Evolutionary conservation across 495 filamentous ascomycete species (phyloP).

Genomic region (Neurospora sp.): DNA sequence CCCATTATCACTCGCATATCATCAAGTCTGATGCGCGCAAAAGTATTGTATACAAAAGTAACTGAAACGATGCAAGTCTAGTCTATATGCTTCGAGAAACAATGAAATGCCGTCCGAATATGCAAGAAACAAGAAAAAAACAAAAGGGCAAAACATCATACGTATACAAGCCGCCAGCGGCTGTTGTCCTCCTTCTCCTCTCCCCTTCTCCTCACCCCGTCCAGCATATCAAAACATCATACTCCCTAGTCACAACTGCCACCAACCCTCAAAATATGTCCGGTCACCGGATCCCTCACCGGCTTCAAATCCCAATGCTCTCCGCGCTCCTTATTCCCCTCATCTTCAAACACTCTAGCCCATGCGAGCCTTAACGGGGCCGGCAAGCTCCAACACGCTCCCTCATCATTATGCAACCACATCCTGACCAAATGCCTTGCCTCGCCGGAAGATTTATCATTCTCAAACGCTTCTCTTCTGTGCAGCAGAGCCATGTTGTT

Average conservation of each 20-base stretch:
- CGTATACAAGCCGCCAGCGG: background rate
- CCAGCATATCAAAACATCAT: background rate
- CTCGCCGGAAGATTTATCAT: background rate
- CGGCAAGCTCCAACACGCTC: conserved; percentile 13
- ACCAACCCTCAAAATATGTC: conserved; percentile 9
- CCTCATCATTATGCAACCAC: conserved; percentile 18
- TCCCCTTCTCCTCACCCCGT: too few relatives aligned
- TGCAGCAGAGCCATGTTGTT: conserved; percentile 33
- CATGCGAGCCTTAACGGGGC: conserved; percentile 14
- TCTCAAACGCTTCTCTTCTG: conserved; percentile 16
- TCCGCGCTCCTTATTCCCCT: conserved; percentile 1
- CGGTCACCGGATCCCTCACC: conserved; percentile 7
- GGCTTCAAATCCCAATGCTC: conserved; percentile 17
- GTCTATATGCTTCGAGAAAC: background rate
- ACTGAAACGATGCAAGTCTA: background rate
- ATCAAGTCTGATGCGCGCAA: background rate
- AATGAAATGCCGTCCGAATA: background rate
- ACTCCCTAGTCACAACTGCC: conserved; percentile 10
- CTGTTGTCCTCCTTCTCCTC: background rate
- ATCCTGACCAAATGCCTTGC: conserved; percentile 13
- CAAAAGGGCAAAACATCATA: background rate
- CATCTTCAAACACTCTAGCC: conserved; percentile 18
- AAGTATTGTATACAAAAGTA: background rate
- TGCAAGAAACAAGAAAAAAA: background rate
- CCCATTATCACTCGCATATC: background rate